phyloP scores from a whole-genome alignment of 805 yeast genomes.

The Zygosaccharomyces rouxii region DNA sequence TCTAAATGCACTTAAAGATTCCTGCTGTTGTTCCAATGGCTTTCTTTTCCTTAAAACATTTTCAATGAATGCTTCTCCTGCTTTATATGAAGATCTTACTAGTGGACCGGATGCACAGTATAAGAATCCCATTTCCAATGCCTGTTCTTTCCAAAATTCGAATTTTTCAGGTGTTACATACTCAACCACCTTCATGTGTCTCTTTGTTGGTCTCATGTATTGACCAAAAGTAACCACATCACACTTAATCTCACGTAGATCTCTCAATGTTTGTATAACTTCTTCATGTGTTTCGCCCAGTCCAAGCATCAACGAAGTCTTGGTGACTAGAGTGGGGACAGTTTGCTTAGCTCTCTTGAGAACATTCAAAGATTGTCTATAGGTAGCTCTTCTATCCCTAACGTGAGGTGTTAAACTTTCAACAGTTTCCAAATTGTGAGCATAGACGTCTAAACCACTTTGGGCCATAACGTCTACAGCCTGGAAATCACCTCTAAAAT shows the following conservation, averaged over 20 bases:
- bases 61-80: constrained; percentile 96
- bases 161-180: constrained; percentile 92
- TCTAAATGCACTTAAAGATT: not conserved
- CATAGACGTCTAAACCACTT: constrained; percentile 92
- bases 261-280: constrained; percentile 65
- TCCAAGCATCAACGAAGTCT: constrained; percentile 94
- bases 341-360: constrained; percentile 74
- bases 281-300: constrained; percentile 95
- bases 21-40: not conserved
- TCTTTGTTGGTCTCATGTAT: constrained; percentile 97
- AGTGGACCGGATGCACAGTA: constrained; percentile 97
- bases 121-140: constrained; percentile 83
- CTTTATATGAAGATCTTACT: constrained; percentile 94
- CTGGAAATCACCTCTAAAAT: constrained; percentile 84
- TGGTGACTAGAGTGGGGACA: constrained; percentile 74
- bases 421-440: constrained; percentile 95
- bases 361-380: constrained; percentile 78
- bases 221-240: constrained; percentile 98
- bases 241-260: constrained; percentile 69
- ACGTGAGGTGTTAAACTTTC: constrained; percentile 92
- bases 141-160: constrained; percentile 85
- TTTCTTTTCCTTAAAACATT: constrained; percentile 78
- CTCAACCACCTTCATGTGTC: constrained; percentile 97
- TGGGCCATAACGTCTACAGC: constrained; percentile 75
- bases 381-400: constrained; percentile 95